Evolutionary conservation across 106 monocot genomes (phyloP), one percentile per base, ranked within the genome.

Genomic region (Ottelia alismoides): DNA sequence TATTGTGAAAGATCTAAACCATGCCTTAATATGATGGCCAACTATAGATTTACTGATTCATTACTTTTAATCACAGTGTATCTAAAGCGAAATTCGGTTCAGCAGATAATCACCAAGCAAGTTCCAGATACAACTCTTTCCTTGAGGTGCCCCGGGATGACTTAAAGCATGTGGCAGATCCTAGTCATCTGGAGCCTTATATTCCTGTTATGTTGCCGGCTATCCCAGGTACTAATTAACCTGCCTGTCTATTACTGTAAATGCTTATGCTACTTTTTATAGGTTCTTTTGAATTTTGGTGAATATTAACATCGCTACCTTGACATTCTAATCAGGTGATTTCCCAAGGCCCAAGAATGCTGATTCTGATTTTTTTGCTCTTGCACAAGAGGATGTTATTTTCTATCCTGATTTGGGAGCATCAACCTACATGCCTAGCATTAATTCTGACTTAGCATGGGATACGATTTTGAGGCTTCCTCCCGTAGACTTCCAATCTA

Each of bases 61-160:
- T n/a, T 81, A 86, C 64, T 86, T 67, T 62, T 62, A 72, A 76
- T 85, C 64, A 92, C 80, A 84, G 87, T 87, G 87, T 87, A 67
- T 87, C 87, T 87, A 93, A 87, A 87, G 83, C 71, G 60, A 87
- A 87, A 93, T 83, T 83, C 87, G 83, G 68, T 93, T 73, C 92
- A 87, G 77, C 92, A 87, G 92, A 93, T 93, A 87, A 79, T 72
- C 70, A 70, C 68, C 87, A 78, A 75, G 60, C 74, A 83, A 83
- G 74, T 51, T 75, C 92, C 83, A 75, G 92, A 93, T 78, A 93
- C 92, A 18, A 87, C 92, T 58, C 92, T 87, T 54, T 70, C 83
- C 24, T 47, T 93, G 83, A 72, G 87, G 68, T 83, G 59, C 45
- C 59, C 59, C 25, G 25, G 59, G 16, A 20, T 43, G 51, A 45